Percentiles rank a stretch among this genome's conserved stretches.
phyloP scores from a whole-genome alignment of 2,329 filamentous ascomycete species.

The Cytospora chrysosperma region DNA sequence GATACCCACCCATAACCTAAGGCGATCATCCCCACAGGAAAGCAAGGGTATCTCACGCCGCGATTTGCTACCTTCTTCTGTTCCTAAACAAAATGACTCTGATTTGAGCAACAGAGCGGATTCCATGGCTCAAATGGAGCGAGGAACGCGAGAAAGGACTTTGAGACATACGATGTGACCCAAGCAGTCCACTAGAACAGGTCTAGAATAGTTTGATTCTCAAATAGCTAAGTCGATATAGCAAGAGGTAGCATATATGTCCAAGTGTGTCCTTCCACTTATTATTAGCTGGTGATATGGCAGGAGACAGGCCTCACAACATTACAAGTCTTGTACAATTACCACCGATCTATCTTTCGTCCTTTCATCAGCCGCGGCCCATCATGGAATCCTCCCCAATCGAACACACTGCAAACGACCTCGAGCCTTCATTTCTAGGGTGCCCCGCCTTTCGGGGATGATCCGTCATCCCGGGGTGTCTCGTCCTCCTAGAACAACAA shows the following conservation, averaged over 20 bases:
- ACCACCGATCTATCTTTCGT: not conserved
- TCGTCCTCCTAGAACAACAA: conserved; percentile 54
- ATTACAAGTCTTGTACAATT: not conserved
- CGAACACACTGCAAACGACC: not conserved
- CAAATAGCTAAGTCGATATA: not conserved
- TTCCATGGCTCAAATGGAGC: not conserved
- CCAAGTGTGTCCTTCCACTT: not conserved
- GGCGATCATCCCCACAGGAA: too few species aligned
- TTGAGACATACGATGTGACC: too few species aligned
- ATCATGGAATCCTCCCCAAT: not conserved
- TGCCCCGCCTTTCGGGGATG: not conserved
- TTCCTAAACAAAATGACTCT: too few species aligned
- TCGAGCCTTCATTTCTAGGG: not conserved
- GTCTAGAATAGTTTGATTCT: not conserved
- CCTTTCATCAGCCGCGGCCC: not conserved
- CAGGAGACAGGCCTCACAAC: not conserved
- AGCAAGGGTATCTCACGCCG: too few species aligned
- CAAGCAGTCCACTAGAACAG: too few species aligned
- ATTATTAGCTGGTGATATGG: not conserved
- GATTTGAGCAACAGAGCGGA: not conserved
- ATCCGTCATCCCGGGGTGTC: not conserved
- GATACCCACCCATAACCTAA: not conserved
- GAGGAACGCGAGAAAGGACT: not conserved
- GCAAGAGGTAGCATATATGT: not conserved
- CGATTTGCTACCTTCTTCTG: too few species aligned